phyloP scores from a whole-genome alignment of 164 flowering plant species.

The Buxus sempervirens region DNA sequence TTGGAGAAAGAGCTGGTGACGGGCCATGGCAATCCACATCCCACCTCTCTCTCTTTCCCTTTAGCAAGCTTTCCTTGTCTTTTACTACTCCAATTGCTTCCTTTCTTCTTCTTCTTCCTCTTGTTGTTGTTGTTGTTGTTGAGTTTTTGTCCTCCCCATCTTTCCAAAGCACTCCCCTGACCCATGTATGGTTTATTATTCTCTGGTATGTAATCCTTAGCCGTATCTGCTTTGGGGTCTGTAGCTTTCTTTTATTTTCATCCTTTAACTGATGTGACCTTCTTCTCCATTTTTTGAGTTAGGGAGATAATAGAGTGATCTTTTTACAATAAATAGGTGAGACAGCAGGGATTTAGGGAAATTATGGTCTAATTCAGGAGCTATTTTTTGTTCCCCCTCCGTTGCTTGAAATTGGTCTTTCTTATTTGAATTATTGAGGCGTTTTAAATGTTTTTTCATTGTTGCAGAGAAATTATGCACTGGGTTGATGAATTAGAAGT shows the following conservation, averaged over 20 bases:
- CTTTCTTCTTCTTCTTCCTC: constrained; percentile 13
- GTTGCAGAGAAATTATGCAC: neutral
- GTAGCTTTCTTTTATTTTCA: constrained; percentile 2
- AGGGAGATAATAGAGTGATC: constrained; percentile 8
- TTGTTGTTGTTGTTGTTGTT: too few species aligned
- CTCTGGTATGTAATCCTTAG: constrained; percentile 16
- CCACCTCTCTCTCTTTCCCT: constrained; percentile 16
- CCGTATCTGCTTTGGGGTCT: neutral
- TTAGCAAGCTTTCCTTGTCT: constrained; percentile 20
- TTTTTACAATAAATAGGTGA: neutral
- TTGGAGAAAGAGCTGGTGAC: constrained; percentile 20
- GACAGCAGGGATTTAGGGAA: neutral
- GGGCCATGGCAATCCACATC: constrained; percentile 39
- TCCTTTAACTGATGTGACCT: neutral
- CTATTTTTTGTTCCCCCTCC: neutral
- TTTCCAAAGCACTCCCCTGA: constrained; percentile 8
- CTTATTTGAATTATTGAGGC: neutral
- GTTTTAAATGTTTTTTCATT: neutral
- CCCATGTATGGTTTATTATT: constrained; percentile 11
- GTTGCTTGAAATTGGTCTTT: constrained; percentile 9
- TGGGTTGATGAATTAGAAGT: neutral
- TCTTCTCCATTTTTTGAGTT: neutral
- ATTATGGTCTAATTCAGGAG: neutral
- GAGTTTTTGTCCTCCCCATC: constrained; percentile 12
- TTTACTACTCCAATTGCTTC: constrained; percentile 19